Percentiles rank a stretch among this genome's conserved stretches.
phyloP scores from a whole-genome alignment of 2,329 filamentous ascomycete genomes.

The Trichoderma sp. region DNA sequence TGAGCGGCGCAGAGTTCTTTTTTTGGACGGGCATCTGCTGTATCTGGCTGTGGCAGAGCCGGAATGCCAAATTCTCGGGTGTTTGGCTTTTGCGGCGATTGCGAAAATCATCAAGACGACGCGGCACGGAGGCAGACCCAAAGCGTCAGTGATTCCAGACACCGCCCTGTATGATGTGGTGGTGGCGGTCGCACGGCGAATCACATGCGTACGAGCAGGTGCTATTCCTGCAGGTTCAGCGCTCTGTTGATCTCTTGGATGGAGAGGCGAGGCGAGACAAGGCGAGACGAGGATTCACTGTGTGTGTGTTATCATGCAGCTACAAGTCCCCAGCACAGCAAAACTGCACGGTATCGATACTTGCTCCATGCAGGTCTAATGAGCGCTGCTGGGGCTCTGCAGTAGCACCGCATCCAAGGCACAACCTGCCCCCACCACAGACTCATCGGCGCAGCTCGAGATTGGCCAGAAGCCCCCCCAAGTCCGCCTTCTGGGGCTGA shows the following conservation, averaged over 20 bases:
- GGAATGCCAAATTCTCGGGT: background rate
- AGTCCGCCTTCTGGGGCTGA: constrained; percentile 23
- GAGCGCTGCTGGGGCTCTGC: background rate
- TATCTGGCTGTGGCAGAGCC: background rate
- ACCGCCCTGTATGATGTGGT: background rate
- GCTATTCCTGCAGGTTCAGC: background rate
- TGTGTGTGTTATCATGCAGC: background rate
- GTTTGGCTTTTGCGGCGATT: background rate
- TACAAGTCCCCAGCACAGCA: no score
- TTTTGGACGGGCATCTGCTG: background rate
- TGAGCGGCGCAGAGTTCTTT: constrained; percentile 6
- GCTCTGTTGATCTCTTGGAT: background rate
- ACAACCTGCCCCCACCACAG: background rate
- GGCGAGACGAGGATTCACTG: background rate
- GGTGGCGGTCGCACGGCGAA: background rate
- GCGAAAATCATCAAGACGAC: background rate
- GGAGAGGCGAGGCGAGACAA: background rate
- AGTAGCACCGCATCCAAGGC: background rate
- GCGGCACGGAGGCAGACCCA: background rate
- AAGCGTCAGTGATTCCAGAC: background rate
- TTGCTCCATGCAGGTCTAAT: background rate
- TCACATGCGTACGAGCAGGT: background rate
- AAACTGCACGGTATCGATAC: no score
- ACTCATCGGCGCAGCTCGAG: constrained; percentile 5
- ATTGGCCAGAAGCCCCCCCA: background rate